Evolutionary conservation across 1,284 basidiomycete genomes (phyloP), one percentile per base, ranked within the genome.

Genomic region (Ceratobasidium sp.): DNA sequence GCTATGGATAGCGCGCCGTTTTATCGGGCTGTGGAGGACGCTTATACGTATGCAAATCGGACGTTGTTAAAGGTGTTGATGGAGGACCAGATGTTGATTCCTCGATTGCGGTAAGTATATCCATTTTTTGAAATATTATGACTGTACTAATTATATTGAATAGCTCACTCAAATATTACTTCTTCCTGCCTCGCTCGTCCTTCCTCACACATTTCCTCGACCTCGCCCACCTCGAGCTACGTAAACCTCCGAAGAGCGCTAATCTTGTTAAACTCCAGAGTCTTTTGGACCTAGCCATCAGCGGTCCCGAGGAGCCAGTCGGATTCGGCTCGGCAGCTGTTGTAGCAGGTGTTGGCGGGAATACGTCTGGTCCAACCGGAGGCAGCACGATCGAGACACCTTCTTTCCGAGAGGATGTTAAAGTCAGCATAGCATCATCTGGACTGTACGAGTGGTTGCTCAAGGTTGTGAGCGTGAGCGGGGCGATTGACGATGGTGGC

Each of bases 161-260:
- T 80, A 86, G 86, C 58, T 97, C 95, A 2, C 89, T 98, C 79
- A 97, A 97, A 84, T 94, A 95, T 76, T 97, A 94, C 86, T 98
- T 98, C 88, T 98, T 98, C 90, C 90, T 98, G 66, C 95, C 95
- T n/a, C 95, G 97, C 82, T 95, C 95, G 5, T 96, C 94, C 70
- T 97, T 96, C 87, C 91, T 98, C 76, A 97, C 95, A 0, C 95
- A 97, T 82, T 91, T 98, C 81, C 91, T 98, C 68, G 97, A 98
- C 83, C 90, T 96, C 13, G 91, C 96, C 0, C 89, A 91, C 12
- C 88, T 89, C 1, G 97, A 98, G 83, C 89, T 98, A 7, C 90
- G 92, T 70, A 97, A 97, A 84, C 90, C 93, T 0, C 91, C 94
- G 3, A 94, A 94, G 82, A 89, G 90, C 9, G 95, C 92, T 0